A percentile compares a stretch with the other conserved stretches of the same genome.
Evolutionary conservation across 2,329 filamentous ascomycete genomes (phyloP).

Genomic region (Xylaria sp.): DNA sequence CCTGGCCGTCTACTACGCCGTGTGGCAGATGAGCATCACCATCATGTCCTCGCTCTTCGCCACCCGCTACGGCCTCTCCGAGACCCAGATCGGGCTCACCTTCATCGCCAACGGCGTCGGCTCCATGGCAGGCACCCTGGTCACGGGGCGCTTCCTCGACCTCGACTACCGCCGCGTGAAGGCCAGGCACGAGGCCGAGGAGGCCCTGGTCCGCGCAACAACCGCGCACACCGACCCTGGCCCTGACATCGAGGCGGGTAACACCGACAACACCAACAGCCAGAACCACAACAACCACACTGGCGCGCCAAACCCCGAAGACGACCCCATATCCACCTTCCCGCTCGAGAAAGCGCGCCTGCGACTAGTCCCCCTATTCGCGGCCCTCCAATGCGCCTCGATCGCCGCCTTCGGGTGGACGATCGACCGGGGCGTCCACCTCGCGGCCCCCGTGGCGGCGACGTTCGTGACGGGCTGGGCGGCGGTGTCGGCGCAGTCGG

Average conservation of each 20-base stretch:
- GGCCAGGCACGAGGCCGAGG: slow-evolving; percentile 28
- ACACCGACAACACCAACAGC: too few relatives aligned
- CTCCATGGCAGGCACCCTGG: slow-evolving; percentile 54
- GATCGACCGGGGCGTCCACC: slow-evolving; percentile 49
- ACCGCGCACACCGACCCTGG: background rate
- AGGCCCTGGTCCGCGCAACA: background rate
- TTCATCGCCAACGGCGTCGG: slow-evolving; percentile 60
- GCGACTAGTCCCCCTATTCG: slow-evolving; percentile 50
- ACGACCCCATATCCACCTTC: slow-evolving; percentile 40
- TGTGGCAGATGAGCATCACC: slow-evolving; percentile 60
- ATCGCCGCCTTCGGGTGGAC: slow-evolving; percentile 58
- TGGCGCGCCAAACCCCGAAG: slow-evolving; percentile 11
- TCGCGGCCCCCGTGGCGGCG: slow-evolving; percentile 52
- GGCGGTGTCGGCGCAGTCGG: slow-evolving; percentile 50
- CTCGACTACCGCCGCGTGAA: slow-evolving; percentile 51
- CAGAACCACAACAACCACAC: too few relatives aligned
- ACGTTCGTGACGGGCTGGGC: slow-evolving; percentile 58
- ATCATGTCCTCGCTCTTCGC: slow-evolving; percentile 54
- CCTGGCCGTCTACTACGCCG: slow-evolving; percentile 53
- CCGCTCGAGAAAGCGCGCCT: slow-evolving; percentile 56
- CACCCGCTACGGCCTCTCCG: slow-evolving; percentile 44
- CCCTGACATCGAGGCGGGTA: background rate
- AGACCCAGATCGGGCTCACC: slow-evolving; percentile 51
- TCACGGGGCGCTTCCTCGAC: slow-evolving; percentile 56
- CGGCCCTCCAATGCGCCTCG: slow-evolving; percentile 47